Conservation (phyloP, 2,329 filamentous ascomycete species). For the Trichoderma citrinoviride region DNA sequence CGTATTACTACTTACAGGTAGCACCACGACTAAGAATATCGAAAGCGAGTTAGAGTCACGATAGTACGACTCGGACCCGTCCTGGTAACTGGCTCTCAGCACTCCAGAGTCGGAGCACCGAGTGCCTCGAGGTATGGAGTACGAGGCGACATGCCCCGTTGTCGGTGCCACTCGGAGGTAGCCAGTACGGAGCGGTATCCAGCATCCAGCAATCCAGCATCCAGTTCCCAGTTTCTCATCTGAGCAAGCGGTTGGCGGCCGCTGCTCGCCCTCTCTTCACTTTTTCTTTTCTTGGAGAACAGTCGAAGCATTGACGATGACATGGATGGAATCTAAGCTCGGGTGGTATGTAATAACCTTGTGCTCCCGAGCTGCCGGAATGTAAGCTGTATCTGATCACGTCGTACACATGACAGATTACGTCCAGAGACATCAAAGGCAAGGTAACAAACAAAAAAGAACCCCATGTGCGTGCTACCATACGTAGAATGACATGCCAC, state of each 20-base stretch:
- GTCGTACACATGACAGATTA: neutral
- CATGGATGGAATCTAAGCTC: neutral
- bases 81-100: neutral
- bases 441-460: too few species aligned
- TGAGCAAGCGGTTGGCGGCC: neutral
- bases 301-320: neutral
- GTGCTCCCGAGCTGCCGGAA: conserved; percentile 8
- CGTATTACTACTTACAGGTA: too few species aligned
- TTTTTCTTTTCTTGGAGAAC: neutral
- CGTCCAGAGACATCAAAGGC: too few species aligned
- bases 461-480: too few species aligned
- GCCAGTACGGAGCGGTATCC: neutral
- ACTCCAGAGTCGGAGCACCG: conserved; percentile 6
- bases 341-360: neutral
- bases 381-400: neutral
- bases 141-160: neutral
- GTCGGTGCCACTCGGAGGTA: neutral
- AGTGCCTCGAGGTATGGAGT: neutral
- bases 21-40: too few species aligned
- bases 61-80: too few species aligned
- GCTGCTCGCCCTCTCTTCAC: neutral
- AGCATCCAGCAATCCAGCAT: neutral
- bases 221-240: neutral
- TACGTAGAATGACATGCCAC: neutral
- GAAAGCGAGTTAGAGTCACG: too few species aligned